Conservation (phyloP, 805 yeast genomes). For the Metschnikowia gelsemii region DNA sequence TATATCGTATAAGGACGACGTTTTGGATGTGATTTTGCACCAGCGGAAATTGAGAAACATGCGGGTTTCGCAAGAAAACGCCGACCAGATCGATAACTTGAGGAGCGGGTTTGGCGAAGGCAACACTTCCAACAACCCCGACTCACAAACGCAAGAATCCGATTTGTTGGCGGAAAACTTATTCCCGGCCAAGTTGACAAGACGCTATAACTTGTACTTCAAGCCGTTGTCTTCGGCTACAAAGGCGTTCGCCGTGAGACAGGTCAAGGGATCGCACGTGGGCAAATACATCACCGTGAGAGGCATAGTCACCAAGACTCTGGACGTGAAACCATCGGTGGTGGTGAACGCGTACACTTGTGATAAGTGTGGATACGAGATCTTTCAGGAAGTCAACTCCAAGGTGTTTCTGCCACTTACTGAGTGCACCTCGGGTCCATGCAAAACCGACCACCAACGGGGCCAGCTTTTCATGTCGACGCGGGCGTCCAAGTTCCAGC, state of each 20-base stretch:
- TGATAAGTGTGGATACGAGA: constrained; percentile 95
- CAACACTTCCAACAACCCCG: constrained; percentile 21
- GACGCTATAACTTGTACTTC: constrained; percentile 86
- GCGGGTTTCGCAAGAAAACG: constrained; percentile 64
- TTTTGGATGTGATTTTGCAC: constrained; percentile 85
- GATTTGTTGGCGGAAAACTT: constrained; percentile 40
- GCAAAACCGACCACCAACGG: constrained; percentile 73
- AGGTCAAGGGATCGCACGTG: constrained; percentile 75
- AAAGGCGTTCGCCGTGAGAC: constrained; percentile 82
- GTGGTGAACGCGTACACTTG: constrained; percentile 94
- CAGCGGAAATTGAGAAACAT: constrained; percentile 85
- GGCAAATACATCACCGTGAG: constrained; percentile 88
- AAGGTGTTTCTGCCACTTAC: constrained; percentile 81
- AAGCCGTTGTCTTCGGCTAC: constrained; percentile 60
- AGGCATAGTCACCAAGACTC: constrained; percentile 92
- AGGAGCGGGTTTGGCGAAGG: constrained; percentile 33
- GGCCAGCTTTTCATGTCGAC: constrained; percentile 92
- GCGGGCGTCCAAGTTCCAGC: constrained; percentile 91
- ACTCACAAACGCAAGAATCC: constrained; percentile 15
- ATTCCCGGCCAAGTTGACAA: constrained; percentile 82
- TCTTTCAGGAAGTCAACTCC: constrained; percentile 90
- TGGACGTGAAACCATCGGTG: constrained; percentile 93
- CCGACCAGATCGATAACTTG: constrained; percentile 54
- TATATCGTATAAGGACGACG: constrained; percentile 79
- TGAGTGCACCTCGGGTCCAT: constrained; percentile 82